Base-by-base conservation (phyloP, 2,329 filamentous ascomycete species). In the Alternaria sp. region DNA sequence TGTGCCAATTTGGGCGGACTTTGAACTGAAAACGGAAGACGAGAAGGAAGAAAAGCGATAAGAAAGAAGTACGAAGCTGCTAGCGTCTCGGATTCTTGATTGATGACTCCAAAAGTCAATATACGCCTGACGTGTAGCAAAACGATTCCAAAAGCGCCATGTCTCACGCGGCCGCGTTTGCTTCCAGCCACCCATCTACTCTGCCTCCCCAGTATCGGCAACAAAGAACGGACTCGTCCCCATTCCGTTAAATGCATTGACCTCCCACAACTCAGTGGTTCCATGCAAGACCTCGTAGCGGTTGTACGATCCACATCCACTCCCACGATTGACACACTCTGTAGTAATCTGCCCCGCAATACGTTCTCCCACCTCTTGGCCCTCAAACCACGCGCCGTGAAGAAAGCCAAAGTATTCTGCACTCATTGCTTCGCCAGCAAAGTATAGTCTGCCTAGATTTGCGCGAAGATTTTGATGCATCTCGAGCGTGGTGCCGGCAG, bases 391-490 rank as follows among this genome's bases (percentile, higher is more conserved):
- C 4, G 75, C 74, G 9, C 75, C 75, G 14, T 91, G 89, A 70
- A 91, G 66, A 74, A 88, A 91, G 0, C 89, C 89, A 74, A 85
- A 91, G 72, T 89, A 90, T 66, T 86, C 81, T 0, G 86, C 82
- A 42, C 85, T 88, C 0, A 84, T 89, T 2, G 85, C 86, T 71
- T 91, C 89, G 0, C 89, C 89, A 0, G 89, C 88, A 62, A 89
- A 91, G 79, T 84, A 90, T 3, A 91, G 72, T 0, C 86, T 76
- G 8, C 82, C 83, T 0, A 88, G 76, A 61, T 89, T 90, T n/a
- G 88, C 87, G 1, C 89, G 84, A 11, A 91, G 79, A 64, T 91
- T 91, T 70, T 91, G 85, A 65, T 91, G 89, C 78, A 83, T 86
- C 68, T 90, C 85, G 0, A 91, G 79, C 0, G 86, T 88, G 43